Conservation (phyloP, 176 grass and related monocot species). For the Hyparrhenia diplandra region DNA sequence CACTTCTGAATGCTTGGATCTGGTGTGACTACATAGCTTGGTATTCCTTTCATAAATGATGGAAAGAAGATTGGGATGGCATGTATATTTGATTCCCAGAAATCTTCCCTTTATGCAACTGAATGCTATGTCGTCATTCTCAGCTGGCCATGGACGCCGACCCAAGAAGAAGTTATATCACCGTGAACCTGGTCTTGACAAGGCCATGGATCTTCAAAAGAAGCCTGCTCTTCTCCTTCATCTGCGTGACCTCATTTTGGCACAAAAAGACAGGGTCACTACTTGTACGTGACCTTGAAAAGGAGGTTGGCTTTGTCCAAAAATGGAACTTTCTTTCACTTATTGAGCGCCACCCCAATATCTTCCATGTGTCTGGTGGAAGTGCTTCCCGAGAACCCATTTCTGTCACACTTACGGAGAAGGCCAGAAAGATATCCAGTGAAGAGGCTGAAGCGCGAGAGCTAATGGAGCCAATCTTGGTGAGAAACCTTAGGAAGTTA, state of each 20-base stretch:
- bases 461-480: conserved; percentile 73
- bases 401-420: conserved; percentile 71
- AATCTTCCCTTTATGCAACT: conserved; percentile 19
- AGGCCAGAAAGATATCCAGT: conserved; percentile 55
- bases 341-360: conserved; percentile 57
- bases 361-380: conserved; percentile 68
- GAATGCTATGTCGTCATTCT: conserved; percentile 52
- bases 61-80: conserved; percentile 2
- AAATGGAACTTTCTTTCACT: conserved; percentile 78
- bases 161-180: conserved; percentile 92
- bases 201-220: conserved; percentile 77
- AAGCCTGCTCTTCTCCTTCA: conserved; percentile 60
- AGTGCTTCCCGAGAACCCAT: conserved; percentile 38
- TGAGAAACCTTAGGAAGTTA: conserved; percentile 69
- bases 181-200: conserved; percentile 68
- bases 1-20: background rate
- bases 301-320: conserved; percentile 81
- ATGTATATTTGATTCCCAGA: background rate
- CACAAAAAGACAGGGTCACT: conserved; percentile 51
- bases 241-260: conserved; percentile 51
- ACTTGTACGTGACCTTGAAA: conserved; percentile 77
- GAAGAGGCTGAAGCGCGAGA: conserved; percentile 48
- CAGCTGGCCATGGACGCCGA: conserved; percentile 38
- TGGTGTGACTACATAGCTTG: background rate
- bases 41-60: conserved; percentile 2